Evolutionary conservation across 2,329 filamentous ascomycete species (phyloP).

Genomic region (Penicillium corylophilum): DNA sequence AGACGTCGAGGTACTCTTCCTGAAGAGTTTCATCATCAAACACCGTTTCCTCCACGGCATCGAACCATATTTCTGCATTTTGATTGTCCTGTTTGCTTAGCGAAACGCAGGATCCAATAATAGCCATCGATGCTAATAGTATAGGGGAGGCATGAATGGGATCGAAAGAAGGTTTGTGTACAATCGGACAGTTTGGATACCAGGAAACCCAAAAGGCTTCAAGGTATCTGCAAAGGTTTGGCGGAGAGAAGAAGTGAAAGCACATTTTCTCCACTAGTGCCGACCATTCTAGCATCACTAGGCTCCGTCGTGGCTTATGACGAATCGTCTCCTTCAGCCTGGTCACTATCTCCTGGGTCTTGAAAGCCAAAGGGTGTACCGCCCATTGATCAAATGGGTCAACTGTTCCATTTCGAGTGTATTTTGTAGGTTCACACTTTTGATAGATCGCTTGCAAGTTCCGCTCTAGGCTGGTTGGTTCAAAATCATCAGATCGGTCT

Average conservation of each 20-base stretch:
- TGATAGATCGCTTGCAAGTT: background rate
- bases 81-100: background rate
- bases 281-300: background rate
- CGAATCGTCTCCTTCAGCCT: background rate
- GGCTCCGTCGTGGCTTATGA: background rate
- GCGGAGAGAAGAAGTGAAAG: background rate
- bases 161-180: background rate
- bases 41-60: background rate
- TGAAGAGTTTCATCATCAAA: background rate
- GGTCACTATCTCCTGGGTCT: background rate
- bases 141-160: background rate
- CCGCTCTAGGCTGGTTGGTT: background rate
- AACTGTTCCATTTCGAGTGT: background rate
- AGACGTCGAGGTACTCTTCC: background rate
- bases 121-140: background rate
- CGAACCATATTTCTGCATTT: background rate
- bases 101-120: background rate
- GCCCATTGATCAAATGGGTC: background rate
- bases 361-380: background rate
- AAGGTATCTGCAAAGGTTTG: background rate
- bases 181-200: background rate
- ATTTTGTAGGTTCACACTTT: background rate
- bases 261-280: background rate
- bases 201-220: background rate
- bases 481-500: background rate